Base-by-base conservation (phyloP, 352 stramenopile species). In the Phytophthora kernoviae region DNA sequence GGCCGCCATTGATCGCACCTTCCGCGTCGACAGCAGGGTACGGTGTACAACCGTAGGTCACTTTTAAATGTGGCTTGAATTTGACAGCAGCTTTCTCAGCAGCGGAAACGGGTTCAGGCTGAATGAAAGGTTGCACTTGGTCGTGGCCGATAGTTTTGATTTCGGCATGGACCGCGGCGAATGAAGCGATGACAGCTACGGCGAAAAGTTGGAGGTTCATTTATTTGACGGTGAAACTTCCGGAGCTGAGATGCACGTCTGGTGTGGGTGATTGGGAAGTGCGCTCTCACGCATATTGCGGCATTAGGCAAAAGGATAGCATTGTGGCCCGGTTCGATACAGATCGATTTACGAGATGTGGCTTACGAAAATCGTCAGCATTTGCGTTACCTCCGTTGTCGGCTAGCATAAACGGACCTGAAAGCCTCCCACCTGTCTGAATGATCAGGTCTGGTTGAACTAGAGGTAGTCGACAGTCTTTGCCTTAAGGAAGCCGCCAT, bases 11-110 rank as follows among this genome's bases (percentile, higher is more conserved):
- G 4, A 54, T 67, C 37, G 66, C 61, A 26, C 69, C 65, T 6
- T 51, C 42, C 2, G 42, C 26, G 43, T 78, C 52, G 15, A 77
- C 68, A 14, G 64, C 68, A 15, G 68, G 60, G 61, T 75, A 78
- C 45, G 69, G 44, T 30, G 58, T 58, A 53, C 65, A 78, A 10
- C 62, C 62, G 54, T 75, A 72, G 30, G 53, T 58, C 32, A 73
- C 56, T 21, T 61, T 20, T 40, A 78, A 59, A 17, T 61, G 53
- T 9, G 53, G 53, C n/a, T 61, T 61, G 42, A 46, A 61, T 32
- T 61, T 61, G 53, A 61, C 43, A 21, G 42, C 53, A 20, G 34
- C 32, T 18, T 54, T 61, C 42, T 61, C 30, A 4, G 27, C 26
- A 27, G 53, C 53, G 18, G 53, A 54, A 22, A 54, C n/a, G 2